A percentile compares a stretch with the other conserved stretches of the same genome.
Evolutionary conservation across 139 green algal genomes (phyloP).

Genomic region (Micractinium conductrix): DNA sequence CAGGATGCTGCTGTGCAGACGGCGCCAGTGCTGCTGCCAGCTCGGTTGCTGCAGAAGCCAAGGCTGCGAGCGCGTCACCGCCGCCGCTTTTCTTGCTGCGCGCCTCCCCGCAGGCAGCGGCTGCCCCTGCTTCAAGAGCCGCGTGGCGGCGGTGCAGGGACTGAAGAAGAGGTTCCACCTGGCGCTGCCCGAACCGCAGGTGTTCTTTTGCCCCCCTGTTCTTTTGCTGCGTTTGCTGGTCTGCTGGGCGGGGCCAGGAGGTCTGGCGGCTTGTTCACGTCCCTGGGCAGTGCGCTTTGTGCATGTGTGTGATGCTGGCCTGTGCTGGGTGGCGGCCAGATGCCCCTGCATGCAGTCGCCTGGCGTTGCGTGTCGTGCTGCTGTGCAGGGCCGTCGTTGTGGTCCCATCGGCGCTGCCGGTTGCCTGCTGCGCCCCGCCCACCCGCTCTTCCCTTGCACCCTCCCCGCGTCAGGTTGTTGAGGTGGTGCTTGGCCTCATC

Average conservation of each 20-base stretch:
- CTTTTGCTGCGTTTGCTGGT: too few relatives aligned
- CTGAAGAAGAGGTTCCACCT: slow-evolving; percentile 87
- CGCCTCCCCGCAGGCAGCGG: slow-evolving; percentile 57
- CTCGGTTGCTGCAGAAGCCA: too few relatives aligned
- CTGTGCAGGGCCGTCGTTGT: too few relatives aligned
- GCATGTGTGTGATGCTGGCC: background rate
- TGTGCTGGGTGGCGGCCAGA: background rate
- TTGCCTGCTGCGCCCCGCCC: background rate
- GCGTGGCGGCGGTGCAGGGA: slow-evolving; percentile 73
- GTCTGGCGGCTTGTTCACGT: too few relatives aligned
- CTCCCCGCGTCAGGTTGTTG: slow-evolving; percentile 66
- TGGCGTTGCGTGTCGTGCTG: too few relatives aligned
- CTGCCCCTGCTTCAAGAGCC: slow-evolving; percentile 93
- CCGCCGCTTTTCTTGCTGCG: too few relatives aligned
- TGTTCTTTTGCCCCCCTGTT: background rate
- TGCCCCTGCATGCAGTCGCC: background rate
- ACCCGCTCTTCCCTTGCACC: background rate
- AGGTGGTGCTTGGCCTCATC: slow-evolving; percentile 92
- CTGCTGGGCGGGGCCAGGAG: too few relatives aligned
- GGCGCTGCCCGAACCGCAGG: slow-evolving; percentile 58
- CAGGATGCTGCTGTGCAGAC: too few relatives aligned
- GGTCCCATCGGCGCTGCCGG: too few relatives aligned
- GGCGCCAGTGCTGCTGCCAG: too few relatives aligned
- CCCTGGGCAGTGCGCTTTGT: too few relatives aligned
- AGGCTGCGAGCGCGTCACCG: too few relatives aligned